Evolutionary conservation across 2,329 filamentous ascomycete genomes (phyloP).

Genomic region (Coniochaeta prunicola): DNA sequence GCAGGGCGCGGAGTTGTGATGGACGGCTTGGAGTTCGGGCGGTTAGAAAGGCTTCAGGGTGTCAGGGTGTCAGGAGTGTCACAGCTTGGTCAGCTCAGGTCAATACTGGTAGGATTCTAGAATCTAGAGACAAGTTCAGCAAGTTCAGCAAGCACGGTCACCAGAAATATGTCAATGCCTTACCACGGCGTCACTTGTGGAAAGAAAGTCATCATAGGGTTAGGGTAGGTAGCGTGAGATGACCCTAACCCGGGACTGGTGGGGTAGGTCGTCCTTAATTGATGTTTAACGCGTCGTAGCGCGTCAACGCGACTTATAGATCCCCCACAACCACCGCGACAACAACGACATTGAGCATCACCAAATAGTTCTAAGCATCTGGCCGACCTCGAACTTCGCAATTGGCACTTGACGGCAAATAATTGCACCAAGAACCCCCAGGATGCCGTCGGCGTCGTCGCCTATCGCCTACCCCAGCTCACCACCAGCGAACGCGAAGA

Average conservation of each 20-base stretch:
- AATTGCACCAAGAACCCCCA: neutral
- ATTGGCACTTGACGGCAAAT: neutral
- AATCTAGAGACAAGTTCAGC: too few species aligned
- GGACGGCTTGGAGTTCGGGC: too few species aligned
- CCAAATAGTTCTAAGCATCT: neutral
- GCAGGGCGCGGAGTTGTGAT: too few species aligned
- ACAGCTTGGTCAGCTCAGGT: too few species aligned
- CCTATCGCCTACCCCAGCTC: conserved; percentile 1
- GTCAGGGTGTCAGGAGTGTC: too few species aligned
- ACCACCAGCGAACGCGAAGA: neutral
- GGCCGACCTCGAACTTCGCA: too few species aligned
- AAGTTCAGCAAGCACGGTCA: too few species aligned
- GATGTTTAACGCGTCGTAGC: neutral
- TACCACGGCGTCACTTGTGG: too few species aligned
- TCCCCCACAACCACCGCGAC: neutral
- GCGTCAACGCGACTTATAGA: neutral
- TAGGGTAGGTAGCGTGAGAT: neutral
- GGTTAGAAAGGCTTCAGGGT: too few species aligned
- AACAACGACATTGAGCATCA: neutral
- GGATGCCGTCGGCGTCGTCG: neutral
- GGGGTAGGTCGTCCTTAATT: neutral
- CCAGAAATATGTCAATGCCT: too few species aligned
- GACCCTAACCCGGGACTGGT: neutral
- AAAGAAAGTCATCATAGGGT: too few species aligned
- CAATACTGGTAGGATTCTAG: too few species aligned